A percentile compares a stretch with the other conserved stretches of the same genome.
Conservation (phyloP, 2,329 filamentous ascomycete genomes). For the Calonectria hawksworthii region DNA sequence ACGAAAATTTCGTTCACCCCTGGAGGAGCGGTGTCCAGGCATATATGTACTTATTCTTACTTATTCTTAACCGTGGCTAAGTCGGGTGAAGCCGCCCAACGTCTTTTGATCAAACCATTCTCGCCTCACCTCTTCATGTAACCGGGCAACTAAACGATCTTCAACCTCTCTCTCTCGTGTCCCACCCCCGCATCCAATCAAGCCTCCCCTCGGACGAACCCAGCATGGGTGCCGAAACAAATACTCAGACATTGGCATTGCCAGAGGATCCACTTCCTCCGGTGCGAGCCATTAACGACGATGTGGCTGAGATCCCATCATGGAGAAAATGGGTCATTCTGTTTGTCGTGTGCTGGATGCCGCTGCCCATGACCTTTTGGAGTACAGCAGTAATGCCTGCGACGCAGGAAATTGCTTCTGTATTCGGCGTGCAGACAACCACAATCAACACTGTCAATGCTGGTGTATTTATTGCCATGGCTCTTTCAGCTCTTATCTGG, state of each 20-base stretch:
- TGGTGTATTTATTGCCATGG: slow-evolving; percentile 43
- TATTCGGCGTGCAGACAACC: slow-evolving; percentile 23
- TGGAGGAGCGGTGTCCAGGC: not conserved
- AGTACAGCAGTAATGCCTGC: slow-evolving; percentile 45
- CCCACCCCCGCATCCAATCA: slow-evolving; percentile 7
- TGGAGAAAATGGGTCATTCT: slow-evolving; percentile 48
- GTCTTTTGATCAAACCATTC: not conserved
- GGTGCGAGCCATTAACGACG: slow-evolving; percentile 36
- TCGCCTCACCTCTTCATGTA: not conserved
- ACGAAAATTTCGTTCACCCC: not conserved
- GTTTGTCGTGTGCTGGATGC: slow-evolving; percentile 47
- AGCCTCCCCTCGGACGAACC: not conserved
- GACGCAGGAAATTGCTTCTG: slow-evolving; percentile 35
- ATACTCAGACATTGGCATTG: slow-evolving; percentile 11
- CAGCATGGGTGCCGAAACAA: slow-evolving; percentile 32
- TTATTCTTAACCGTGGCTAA: not conserved
- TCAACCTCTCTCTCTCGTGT: not conserved
- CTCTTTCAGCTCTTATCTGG: slow-evolving; percentile 43
- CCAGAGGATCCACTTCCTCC: slow-evolving; percentile 15
- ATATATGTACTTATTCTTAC: slow-evolving; percentile 16
- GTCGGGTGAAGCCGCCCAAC: not conserved
- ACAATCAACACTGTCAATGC: slow-evolving; percentile 43
- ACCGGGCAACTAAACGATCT: not conserved
- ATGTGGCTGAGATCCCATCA: slow-evolving; percentile 34
- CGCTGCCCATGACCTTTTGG: slow-evolving; percentile 47